Base-by-base conservation (phyloP, 2,329 filamentous ascomycete genomes). In the Juglanconis juglandina region DNA sequence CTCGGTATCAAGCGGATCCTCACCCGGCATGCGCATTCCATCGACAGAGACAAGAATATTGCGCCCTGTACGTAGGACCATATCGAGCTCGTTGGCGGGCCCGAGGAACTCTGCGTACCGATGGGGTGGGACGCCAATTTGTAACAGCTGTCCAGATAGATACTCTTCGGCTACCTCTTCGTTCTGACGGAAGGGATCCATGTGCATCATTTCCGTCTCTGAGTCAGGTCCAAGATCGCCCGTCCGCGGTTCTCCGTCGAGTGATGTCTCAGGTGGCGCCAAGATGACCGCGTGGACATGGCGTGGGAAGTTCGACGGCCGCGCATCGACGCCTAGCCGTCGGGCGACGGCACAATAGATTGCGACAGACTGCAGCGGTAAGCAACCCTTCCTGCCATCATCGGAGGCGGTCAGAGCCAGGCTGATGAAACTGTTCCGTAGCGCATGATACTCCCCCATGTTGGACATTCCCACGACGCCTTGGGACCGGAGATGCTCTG, bases 401-500 rank as follows among this genome's bases (percentile, higher is more conserved):
- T 17, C 37, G 5, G 37, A 24, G 14, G 39, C n/a, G 51, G 77
- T 79, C 48, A 89, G 72, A 6, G 84, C 83, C 34, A 87, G 66
- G 7, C 84, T 84, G 44, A 90, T 76, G 71, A 88, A 90, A 64
- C 84, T 88, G 70, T 89, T 87, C 52, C 82, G 79, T 35, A 89
- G 72, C n/a, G 77, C 78, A 65, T 86, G 81, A 67, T 87, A 89
- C 3, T 37, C n/a, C 14, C 14, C 41, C 37, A 10, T 14, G 35
- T 83, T 76, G 30, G 73, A 70, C 5, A 78, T 77, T 7, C 78
- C 75, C 5, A 84, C 81, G 59, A 87, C 77, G 53, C 80, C 76
- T 46, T 80, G 75, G 2, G 73, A 68, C 41, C 78, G 76, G 51
- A 90, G 72, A 66, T 81, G 86, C 2, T 72, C 72, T 8, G 82